A percentile compares a stretch with the other conserved stretches of the same genome.
Evolutionary conservation across 352 stramenopile species (phyloP).

Genomic region (Phytophthora megakarya): DNA sequence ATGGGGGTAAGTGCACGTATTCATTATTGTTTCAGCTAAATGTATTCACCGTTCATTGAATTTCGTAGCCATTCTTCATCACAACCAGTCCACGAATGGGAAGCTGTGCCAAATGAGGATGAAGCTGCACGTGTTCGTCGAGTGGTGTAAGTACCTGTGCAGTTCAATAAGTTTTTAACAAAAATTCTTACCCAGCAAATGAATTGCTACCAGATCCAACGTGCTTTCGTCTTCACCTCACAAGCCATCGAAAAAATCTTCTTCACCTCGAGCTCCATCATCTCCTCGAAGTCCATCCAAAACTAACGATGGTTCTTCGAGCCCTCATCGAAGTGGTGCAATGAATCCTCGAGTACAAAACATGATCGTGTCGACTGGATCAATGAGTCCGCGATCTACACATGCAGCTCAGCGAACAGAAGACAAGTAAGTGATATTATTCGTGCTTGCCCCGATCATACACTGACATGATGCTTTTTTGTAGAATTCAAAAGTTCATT

Average conservation of each 20-base stretch:
- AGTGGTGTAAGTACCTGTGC: slow-evolving; percentile 16
- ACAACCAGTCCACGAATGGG: slow-evolving; percentile 48
- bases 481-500: slow-evolving; percentile 60
- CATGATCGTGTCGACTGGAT: not conserved
- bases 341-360: slow-evolving; percentile 21
- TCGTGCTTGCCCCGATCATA: not conserved
- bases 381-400: slow-evolving; percentile 18
- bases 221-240: slow-evolving; percentile 13
- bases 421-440: slow-evolving; percentile 22
- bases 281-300: slow-evolving; percentile 20
- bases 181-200: not conserved
- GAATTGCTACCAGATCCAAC: slow-evolving; percentile 17
- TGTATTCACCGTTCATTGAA: not conserved
- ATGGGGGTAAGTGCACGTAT: slow-evolving; percentile 66
- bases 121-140: slow-evolving; percentile 21
- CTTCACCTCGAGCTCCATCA: slow-evolving; percentile 25
- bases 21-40: not conserved
- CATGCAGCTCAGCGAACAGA: slow-evolving; percentile 21
- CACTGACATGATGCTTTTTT: slow-evolving; percentile 3
- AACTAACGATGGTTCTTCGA: slow-evolving; percentile 4
- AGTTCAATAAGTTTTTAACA: not conserved
- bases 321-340: slow-evolving; percentile 13
- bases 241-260: slow-evolving; percentile 18
- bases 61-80: slow-evolving; percentile 28
- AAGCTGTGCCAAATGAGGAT: slow-evolving; percentile 39